A percentile compares a stretch with the other conserved stretches of the same genome.
These are phyloP conservation scores for Curvularia hawaiiensis DNA, from an alignment of 2,329 filamentous ascomycete species.

Conservation along the genomic window DNA sequence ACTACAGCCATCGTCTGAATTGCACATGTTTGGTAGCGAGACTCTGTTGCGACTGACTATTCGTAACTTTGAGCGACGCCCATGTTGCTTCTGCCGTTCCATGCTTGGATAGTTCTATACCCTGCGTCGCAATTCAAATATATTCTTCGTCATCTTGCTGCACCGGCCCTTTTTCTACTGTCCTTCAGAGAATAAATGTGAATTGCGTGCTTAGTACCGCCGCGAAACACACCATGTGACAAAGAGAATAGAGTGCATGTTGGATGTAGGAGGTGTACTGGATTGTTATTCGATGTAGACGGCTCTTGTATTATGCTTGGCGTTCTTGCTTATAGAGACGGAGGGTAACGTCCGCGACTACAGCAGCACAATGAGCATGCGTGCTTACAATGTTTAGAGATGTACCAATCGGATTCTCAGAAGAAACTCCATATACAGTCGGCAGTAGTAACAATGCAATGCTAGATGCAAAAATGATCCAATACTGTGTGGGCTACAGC, in stretches of 20 bases:
- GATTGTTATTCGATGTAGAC: background rate
- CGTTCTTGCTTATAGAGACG: background rate
- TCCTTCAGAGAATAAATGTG: background rate
- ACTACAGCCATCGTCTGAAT: background rate
- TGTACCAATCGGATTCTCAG: background rate
- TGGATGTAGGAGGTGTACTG: background rate
- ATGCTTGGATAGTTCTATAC: conserved; percentile 17
- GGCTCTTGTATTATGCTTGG: background rate
- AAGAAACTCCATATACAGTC: background rate
- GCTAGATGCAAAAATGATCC: conserved; percentile 6
- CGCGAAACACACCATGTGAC: background rate
- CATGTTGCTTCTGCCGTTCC: conserved; percentile 6
- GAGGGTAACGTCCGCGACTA: background rate
- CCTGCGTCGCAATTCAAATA: conserved; percentile 3
- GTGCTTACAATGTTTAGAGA: background rate
- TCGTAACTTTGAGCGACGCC: background rate
- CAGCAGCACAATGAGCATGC: background rate
- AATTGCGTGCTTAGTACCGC: background rate
- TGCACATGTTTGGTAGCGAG: conserved; percentile 2
- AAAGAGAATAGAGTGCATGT: background rate
- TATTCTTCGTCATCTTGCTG: background rate
- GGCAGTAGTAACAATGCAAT: background rate
- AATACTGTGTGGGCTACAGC: conserved; percentile 8
- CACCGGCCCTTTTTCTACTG: background rate
- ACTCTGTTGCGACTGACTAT: background rate